Evolutionary conservation across 23 red algal species (phyloP), one percentile per base, ranked within the genome.

Genomic region (Gracilariopsis chorda): DNA sequence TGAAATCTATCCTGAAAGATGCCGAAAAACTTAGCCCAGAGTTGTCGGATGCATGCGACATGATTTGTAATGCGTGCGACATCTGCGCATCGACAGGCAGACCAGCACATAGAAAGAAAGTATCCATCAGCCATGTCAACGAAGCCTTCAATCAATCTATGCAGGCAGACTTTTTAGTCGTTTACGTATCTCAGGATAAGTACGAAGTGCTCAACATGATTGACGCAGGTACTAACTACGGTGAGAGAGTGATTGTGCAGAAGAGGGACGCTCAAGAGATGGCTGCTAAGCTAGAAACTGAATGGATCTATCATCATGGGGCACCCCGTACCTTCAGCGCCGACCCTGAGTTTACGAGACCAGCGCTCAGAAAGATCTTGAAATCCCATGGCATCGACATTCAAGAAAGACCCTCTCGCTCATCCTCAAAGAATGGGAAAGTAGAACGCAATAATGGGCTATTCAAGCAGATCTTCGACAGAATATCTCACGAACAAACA

Each of bases 101-200:
- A 87, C 82, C 59, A 11, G 20, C 45, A 55, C 61, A 23, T 0
- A 69, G 29, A 3, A 70, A 49, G 17, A 87, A 87, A 30, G 39
- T 70, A 35, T 87, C 82, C 2, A 11, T 87, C 21, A 87, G 52
- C 12, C 82, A 87, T n/a, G 62, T 87, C 7, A 87, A 87, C 20
- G 60, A 87, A 72, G 82, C 0, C 11, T 87, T 71, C 60, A 73
- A 56, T 51, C 27, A 71, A 28, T 44, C 53, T 3, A 51, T 87
- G 6, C 34, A 74, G 27, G 60, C 60, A 4, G 59, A 72, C 17
- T 72, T 87, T 29, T 34, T 70, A 13, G 30, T 87, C 7, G 63
- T 71, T 3, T 85, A 85, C 47, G 30, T 85, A 10, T 17, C 27
- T 16, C 56, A 40, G 21, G 80, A 85, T 7, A 85, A 85, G 42